These are phyloP conservation scores for Neonectria sp. DNA, from an alignment of 2,329 filamentous ascomycete genomes.

Conservation along the genomic window DNA sequence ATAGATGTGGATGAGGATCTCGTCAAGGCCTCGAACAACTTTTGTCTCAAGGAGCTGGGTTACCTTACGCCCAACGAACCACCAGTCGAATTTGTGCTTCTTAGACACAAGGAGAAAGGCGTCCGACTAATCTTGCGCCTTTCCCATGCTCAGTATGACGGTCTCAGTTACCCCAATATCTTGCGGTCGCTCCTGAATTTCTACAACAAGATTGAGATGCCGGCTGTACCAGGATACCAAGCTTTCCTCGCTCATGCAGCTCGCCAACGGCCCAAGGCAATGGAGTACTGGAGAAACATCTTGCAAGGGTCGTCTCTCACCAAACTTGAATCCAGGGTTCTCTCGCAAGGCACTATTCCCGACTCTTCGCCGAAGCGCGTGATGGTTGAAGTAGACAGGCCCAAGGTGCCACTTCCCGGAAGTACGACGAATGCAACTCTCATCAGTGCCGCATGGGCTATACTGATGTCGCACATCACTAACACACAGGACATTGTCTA, in stretches of 20 bases:
- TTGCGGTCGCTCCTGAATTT: conserved; percentile 54
- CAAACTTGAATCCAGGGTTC: conserved; percentile 26
- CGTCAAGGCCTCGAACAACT: conserved; percentile 24
- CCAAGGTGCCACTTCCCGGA: conserved; percentile 18
- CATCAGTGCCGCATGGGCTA: conserved; percentile 59
- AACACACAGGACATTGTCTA: conserved; percentile 57
- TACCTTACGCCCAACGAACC: conserved; percentile 17
- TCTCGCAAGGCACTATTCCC: not conserved
- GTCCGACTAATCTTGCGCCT: conserved; percentile 46
- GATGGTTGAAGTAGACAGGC: not conserved
- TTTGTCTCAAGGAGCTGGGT: conserved; percentile 26
- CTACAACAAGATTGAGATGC: conserved; percentile 49
- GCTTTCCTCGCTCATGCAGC: conserved; percentile 19
- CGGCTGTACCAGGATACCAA: conserved; percentile 44
- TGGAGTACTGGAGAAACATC: conserved; percentile 61
- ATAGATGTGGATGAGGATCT: conserved; percentile 30
- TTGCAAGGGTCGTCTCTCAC: conserved; percentile 54
- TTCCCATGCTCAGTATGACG: conserved; percentile 66
- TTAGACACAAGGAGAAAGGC: conserved; percentile 35
- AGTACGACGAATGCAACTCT: conserved; percentile 50
- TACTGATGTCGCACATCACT: conserved; percentile 55
- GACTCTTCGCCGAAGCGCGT: conserved; percentile 2
- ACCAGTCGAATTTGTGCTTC: conserved; percentile 35
- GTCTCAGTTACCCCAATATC: conserved; percentile 59
- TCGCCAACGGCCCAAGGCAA: conserved; percentile 7